Base-by-base conservation (phyloP, 495 filamentous ascomycete genomes). In the Ramalina intermedia region DNA sequence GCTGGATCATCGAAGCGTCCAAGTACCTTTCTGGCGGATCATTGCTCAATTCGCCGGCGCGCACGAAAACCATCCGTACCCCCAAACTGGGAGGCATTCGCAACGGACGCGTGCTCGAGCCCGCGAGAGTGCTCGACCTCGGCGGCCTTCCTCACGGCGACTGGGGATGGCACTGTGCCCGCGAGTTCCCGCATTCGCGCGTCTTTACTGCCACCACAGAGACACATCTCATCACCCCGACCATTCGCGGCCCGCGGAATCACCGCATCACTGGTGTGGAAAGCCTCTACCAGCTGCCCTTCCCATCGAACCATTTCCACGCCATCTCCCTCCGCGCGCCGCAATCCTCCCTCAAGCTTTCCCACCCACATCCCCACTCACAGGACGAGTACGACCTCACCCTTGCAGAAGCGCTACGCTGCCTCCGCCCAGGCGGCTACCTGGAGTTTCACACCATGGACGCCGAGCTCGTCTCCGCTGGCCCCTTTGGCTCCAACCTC, bases 121-220 rank as follows among this genome's bases (percentile, higher is more conserved):
- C 72, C 37, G 74, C 75, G 3, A 70, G 86, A 27, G 83, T 96
- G 42, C 74, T 98, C 35, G 91, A 98, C 58, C 78, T 96, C 27
- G 87, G 85, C 18, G 91, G 91, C 38, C 81, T 87, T 59, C 74
- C 79, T 4, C 74, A 82, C 11, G 87, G 85, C 60, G 88, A 93
- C 65, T 98, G 91, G 91, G 93, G 84, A 24, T 98, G 91, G 91
- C 79, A 90, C 61, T 80, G 84, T 27, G 87, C 91, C 0, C 69
- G 81, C 27, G 83, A 87, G 58, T 87, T 88, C 61, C 85, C 82
- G 12, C 80, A 88, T 58, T 78, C 82, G 41, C 85, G 83, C 61
- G 79, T 94, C 41, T 91, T 87, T 64, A 96, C 88, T 4, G 86
- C 84, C 41, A 81, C 81, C 23, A 82, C 79, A 53, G 81, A 84